Evolutionary conservation across 2,329 filamentous ascomycete genomes (phyloP).

Genomic region (Hymenoscyphus repandus): DNA sequence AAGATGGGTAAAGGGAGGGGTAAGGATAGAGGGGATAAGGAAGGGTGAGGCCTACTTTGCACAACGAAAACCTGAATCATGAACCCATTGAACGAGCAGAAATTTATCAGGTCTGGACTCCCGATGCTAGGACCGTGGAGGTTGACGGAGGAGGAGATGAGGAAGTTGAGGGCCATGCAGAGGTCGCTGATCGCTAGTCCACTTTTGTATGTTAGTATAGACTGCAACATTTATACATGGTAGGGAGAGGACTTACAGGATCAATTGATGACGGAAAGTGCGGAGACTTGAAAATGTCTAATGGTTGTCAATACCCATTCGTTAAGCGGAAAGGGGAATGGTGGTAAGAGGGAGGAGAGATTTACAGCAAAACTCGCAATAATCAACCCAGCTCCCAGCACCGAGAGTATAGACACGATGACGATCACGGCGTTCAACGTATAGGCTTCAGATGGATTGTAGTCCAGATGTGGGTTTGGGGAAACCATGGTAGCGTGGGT

Average conservation of each 20-base stretch:
- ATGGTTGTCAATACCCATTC: neutral
- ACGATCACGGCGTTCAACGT: slow-evolving; percentile 31
- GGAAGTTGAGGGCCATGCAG: slow-evolving; percentile 38
- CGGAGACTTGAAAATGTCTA: slow-evolving; percentile 35
- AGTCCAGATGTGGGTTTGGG: too few relatives aligned
- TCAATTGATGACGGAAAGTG: slow-evolving; percentile 37
- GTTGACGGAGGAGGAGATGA: slow-evolving; percentile 34
- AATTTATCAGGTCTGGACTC: slow-evolving; percentile 24
- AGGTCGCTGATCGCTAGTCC: slow-evolving; percentile 38
- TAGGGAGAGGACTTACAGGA: slow-evolving; percentile 25
- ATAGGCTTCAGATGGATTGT: slow-evolving; percentile 11
- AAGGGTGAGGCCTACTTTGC: slow-evolving; percentile 31
- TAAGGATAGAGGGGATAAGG: too few relatives aligned
- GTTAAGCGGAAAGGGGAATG: neutral
- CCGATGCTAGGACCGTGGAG: slow-evolving; percentile 31
- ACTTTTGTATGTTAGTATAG: too few relatives aligned
- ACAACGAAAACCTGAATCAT: slow-evolving; percentile 39
- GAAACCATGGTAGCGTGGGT: too few relatives aligned
- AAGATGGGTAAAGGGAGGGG: too few relatives aligned
- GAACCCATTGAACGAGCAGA: slow-evolving; percentile 39
- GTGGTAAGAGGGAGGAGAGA: neutral
- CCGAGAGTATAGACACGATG: slow-evolving; percentile 32
- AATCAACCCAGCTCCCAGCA: slow-evolving; percentile 35
- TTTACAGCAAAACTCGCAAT: slow-evolving; percentile 33
- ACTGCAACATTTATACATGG: neutral